phyloP scores from a whole-genome alignment of 495 filamentous ascomycete genomes.

The Xylaria bambusicola region DNA sequence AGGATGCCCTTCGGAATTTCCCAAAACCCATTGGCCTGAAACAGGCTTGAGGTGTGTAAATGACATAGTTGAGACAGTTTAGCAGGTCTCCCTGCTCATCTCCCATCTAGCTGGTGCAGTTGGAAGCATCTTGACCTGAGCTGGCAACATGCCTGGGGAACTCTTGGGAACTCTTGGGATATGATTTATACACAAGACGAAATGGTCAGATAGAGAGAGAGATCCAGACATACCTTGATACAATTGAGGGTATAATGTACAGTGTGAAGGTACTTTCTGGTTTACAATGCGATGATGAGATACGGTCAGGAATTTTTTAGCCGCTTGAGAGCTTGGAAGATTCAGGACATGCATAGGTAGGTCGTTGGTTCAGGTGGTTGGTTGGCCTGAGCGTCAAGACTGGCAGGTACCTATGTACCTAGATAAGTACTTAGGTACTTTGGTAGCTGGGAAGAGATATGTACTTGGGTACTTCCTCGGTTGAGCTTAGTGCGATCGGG shows the following conservation, averaged over 20 bases:
- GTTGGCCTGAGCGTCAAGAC: too few relatives aligned
- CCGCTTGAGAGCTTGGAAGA: not conserved
- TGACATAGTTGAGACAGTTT: too few relatives aligned
- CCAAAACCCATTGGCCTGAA: not conserved
- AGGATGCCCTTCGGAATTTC: not conserved
- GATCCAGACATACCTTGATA: constrained; percentile 15
- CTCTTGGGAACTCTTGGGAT: not conserved
- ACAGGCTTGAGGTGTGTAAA: too few relatives aligned
- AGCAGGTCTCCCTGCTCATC: too few relatives aligned
- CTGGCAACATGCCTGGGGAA: constrained; percentile 6
- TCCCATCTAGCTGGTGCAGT: too few relatives aligned
- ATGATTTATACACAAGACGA: not conserved
- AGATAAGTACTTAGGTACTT: not conserved
- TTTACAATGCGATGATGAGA: constrained; percentile 1
- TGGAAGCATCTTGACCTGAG: not conserved
- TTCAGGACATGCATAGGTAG: too few relatives aligned
- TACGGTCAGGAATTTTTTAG: constrained; percentile 12
- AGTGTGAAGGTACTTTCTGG: not conserved
- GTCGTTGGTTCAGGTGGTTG: too few relatives aligned
- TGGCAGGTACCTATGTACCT: not conserved
- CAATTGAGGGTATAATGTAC: constrained; percentile 5
- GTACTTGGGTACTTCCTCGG: too few relatives aligned
- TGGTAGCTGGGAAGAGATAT: too few relatives aligned
- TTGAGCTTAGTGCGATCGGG: too few relatives aligned
- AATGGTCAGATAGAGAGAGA: not conserved